Evolutionary conservation across 768 basidiomycete genomes (phyloP), one percentile per base, ranked within the genome.

Genomic region (Suillus subaureus): DNA sequence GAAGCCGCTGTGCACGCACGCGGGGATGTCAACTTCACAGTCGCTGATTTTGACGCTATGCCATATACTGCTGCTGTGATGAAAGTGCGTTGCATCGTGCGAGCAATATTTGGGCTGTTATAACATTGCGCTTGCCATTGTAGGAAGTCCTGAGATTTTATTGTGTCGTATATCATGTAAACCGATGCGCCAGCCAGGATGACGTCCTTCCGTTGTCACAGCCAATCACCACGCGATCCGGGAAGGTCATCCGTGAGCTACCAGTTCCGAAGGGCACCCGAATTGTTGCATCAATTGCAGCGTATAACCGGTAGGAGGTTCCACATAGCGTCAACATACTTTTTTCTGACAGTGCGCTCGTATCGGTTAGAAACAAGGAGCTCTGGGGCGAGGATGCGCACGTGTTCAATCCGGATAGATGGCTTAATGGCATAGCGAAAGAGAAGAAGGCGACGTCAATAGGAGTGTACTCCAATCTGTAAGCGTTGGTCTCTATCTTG

Each of bases 131-230:
- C 33, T 52, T 45, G 37, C 28, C 18, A 8, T 60, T 39, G 58
- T 54, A 85, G 85, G 85, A 85, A 73, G 76, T 79, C 0, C 70
- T 85, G 66, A 78, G 85, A 54, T 82, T 74, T 63, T 79, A 83
- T 66, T 84, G 86, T 39, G 84, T 84, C 1, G 70, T 84, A 16
- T 82, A 84, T 51, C 81, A 84, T n/a, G 81, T 81, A n/a, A 80
- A 83, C 54, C 83, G 89, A 28, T 75, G 82, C 62, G 80, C 87
- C 0, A 77, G 73, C 1, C 73, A 76, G 23, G 88, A 91, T 68
- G 85, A 88, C 63, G 71, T 87, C 37, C 72, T 92, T 26, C 87
- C 90, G 0, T 81, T 92, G 40, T 83, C 85, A 7, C 81, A 75
- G 63, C 85, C 87, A 1, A 80, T 88, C 56, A 76, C 68, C 62